phyloP scores from a whole-genome alignment of 306 rosid genomes.

The Mucuna pruriens region DNA sequence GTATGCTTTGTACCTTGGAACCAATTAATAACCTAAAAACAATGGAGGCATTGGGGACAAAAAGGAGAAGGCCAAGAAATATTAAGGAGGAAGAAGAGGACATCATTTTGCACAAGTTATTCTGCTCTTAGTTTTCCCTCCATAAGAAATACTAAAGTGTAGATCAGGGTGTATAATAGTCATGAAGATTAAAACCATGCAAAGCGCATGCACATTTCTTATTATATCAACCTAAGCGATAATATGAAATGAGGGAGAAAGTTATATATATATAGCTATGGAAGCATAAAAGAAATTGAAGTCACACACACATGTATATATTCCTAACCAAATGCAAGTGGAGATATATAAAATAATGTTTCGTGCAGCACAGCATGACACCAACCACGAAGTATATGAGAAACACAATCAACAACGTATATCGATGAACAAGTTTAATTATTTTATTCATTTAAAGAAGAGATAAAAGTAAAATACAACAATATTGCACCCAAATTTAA shows the following conservation, averaged over 20 bases:
- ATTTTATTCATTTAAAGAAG: background rate
- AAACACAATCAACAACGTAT: slow-evolving; percentile 31
- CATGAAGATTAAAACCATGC: slow-evolving; percentile 9
- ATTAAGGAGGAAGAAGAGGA: background rate
- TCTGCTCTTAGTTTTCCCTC: background rate
- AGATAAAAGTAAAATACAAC: background rate
- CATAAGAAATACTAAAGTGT: slow-evolving; percentile 7
- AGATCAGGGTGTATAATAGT: background rate
- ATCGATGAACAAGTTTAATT: background rate
- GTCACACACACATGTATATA: background rate
- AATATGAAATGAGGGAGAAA: background rate
- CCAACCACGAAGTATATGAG: slow-evolving; percentile 6
- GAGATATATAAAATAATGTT: slow-evolving; percentile 16
- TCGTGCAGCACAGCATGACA: slow-evolving; percentile 2
- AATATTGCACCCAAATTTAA: slow-evolving; percentile 7
- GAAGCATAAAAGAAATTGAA: background rate
- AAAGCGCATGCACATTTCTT: slow-evolving; percentile 20
- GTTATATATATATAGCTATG: background rate
- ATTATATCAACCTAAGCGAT: slow-evolving; percentile 11
- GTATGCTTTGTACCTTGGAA: slow-evolving; percentile 1
- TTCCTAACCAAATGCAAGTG: slow-evolving; percentile 43
- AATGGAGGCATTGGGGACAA: background rate
- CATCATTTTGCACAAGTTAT: background rate
- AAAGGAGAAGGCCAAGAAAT: background rate
- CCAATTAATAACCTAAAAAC: background rate